These are phyloP conservation scores for Leccinum uliginosum DNA, from an alignment of 768 basidiomycete species.

Conservation along the genomic window DNA sequence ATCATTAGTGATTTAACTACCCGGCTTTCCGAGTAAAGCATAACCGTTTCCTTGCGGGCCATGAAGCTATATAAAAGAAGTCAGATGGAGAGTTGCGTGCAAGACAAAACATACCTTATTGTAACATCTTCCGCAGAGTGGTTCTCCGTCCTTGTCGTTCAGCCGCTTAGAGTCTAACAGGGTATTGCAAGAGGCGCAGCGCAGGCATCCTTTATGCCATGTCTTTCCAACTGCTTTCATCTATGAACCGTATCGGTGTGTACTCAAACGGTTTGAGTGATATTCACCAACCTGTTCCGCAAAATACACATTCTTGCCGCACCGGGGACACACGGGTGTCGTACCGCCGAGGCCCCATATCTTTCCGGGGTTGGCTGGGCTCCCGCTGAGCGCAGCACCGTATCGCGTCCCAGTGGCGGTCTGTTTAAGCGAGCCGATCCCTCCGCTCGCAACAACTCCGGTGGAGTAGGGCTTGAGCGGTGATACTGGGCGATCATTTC, in stretches of 20 bases:
- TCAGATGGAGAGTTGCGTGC: not conserved
- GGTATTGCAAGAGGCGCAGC: conserved; percentile 71
- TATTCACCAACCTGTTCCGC: conserved; percentile 62
- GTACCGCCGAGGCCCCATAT: conserved; percentile 49
- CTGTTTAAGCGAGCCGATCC: conserved; percentile 32
- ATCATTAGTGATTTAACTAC: conserved; percentile 29
- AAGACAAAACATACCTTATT: conserved; percentile 43
- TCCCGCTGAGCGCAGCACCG: conserved; percentile 49
- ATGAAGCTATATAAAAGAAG: conserved; percentile 46
- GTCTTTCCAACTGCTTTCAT: conserved; percentile 79
- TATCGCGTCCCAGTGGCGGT: conserved; percentile 64
- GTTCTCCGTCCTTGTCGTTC: conserved; percentile 71
- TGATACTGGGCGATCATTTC: conserved; percentile 27
- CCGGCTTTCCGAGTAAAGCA: conserved; percentile 57
- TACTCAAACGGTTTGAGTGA: not conserved
- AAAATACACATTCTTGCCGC: conserved; percentile 77
- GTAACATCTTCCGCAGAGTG: conserved; percentile 70
- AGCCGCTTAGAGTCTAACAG: conserved; percentile 67
- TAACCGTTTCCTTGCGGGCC: conserved; percentile 75
- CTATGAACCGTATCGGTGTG: conserved; percentile 33
- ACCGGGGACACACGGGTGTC: conserved; percentile 64
- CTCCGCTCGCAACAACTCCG: conserved; percentile 10
- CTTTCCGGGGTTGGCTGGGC: conserved; percentile 38
- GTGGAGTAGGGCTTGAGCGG: conserved; percentile 25
- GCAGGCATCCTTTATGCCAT: conserved; percentile 71